These are phyloP conservation scores for Debaryomyces sp. DNA, from an alignment of 1,139 yeast species.

Conservation along the genomic window DNA sequence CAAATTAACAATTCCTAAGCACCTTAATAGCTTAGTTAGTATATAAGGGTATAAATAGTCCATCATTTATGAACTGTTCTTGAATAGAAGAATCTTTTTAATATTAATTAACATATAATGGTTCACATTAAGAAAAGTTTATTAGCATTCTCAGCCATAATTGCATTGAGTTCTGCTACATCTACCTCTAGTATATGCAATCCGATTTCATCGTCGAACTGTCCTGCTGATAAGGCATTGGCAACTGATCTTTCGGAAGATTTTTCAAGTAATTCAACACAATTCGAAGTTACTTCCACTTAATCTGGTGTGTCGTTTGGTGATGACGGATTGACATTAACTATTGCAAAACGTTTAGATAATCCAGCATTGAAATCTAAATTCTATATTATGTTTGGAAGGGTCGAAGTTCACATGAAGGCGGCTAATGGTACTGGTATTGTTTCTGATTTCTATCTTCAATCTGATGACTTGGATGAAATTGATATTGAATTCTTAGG, in stretches of 20 bases:
- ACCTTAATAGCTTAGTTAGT: background rate
- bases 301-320: slow-evolving; percentile 25
- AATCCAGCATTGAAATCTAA: slow-evolving; percentile 71
- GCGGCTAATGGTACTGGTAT: slow-evolving; percentile 76
- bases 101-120: slow-evolving; percentile 1
- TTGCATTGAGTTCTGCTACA: slow-evolving; percentile 11
- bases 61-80: background rate
- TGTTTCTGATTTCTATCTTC: slow-evolving; percentile 73
- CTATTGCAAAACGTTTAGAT: slow-evolving; percentile 59
- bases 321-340: slow-evolving; percentile 57
- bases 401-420: slow-evolving; percentile 64
- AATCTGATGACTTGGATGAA: slow-evolving; percentile 81
- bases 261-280: slow-evolving; percentile 43
- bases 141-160: background rate
- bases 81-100: background rate
- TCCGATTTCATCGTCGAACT: slow-evolving; percentile 27
- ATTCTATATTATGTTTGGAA: slow-evolving; percentile 82
- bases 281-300: slow-evolving; percentile 25
- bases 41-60: background rate
- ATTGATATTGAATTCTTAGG: slow-evolving; percentile 82
- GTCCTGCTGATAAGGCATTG: slow-evolving; percentile 53
- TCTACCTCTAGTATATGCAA: slow-evolving; percentile 23
- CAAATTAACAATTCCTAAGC: background rate
- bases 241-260: slow-evolving; percentile 51
- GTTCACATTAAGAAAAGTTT: background rate